These are phyloP conservation scores for Rozella allomycis DNA, from an alignment of 371 early-diverging fungal genomes.

Conservation along the genomic window DNA sequence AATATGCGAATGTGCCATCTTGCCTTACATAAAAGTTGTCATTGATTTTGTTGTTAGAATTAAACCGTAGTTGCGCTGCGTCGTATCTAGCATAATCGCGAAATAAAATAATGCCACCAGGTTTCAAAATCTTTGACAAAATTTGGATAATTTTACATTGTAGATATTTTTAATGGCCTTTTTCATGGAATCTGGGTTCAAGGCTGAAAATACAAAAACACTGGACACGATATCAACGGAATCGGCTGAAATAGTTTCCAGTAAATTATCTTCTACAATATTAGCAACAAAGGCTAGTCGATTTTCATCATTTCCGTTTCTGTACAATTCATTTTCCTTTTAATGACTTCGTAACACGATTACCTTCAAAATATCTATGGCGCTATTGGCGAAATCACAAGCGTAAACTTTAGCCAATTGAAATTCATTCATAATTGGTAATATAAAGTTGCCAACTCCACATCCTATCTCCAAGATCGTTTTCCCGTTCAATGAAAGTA, in stretches of 20 bases:
- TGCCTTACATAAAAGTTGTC: constrained; percentile 54
- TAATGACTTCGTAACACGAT: too few species aligned
- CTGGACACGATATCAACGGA: constrained; percentile 29
- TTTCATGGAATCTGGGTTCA: constrained; percentile 25
- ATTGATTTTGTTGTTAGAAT: constrained; percentile 31
- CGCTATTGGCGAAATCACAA: constrained; percentile 35
- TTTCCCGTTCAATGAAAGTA: constrained; percentile 14
- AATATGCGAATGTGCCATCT: constrained; percentile 54
- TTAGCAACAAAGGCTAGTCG: constrained; percentile 26
- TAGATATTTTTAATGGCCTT: constrained; percentile 14
- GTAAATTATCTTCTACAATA: constrained; percentile 9
- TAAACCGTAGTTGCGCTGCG: constrained; percentile 53
- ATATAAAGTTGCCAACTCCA: constrained; percentile 44
- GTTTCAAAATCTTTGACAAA: constrained; percentile 15
- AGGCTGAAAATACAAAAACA: constrained; percentile 46
- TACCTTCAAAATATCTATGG: constrained; percentile 34
- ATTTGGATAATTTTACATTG: too few species aligned
- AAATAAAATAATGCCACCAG: constrained; percentile 25
- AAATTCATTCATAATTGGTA: constrained; percentile 35
- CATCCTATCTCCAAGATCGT: constrained; percentile 45
- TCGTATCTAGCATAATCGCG: constrained; percentile 41
- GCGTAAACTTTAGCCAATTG: too few species aligned
- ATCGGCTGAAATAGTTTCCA: constrained; percentile 12
- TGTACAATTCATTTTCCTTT: too few species aligned
- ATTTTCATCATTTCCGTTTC: constrained; percentile 11